Evolutionary conservation across 1,139 yeast genomes (phyloP), one percentile per base, ranked within the genome.

Genomic region (Pneumocystis oryctolagi): DNA sequence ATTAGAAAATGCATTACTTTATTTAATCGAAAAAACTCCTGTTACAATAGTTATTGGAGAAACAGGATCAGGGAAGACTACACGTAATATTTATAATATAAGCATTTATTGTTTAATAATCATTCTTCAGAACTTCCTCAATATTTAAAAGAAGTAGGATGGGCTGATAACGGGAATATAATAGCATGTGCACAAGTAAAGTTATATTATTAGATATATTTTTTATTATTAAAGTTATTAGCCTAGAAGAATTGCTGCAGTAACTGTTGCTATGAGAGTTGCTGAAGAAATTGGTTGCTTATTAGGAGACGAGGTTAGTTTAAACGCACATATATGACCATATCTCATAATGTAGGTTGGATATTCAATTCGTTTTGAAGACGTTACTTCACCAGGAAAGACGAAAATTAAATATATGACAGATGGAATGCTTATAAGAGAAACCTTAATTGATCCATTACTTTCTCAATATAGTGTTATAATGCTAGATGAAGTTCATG

Each of bases 401-500:
- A 87, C 95, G 0, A 72, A 77, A 63, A 81, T 87, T 67, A 85
- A 85, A 71, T 88, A 86, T 71, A 71, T 81, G 78, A 85, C 95
- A 0, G 95, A 87, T 66, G 95, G 96, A 73, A 80, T 87, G 61
- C 72, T 89, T 28, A 72, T 88, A 16, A 77, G 94, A 65, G 96
- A 89, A 69, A 77, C 86, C 2, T 70, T 89, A 63, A 72, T 79
- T 28, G 95, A 88, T 69, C 81, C 87, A 0, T 73, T 78, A 62
- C 75, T 89, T 62, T 82, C 79, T 35, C 78, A 79, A 62, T 88
- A 89, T 70, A 80, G 84, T 1, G 83, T 89, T 68, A 78, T 89
- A 1, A 84, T 89, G 16, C 83, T 89, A 79, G 96, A 89, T 75
- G 95, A 89, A 73, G 95, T 95, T 0, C 96, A 89, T 71, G 94